Conservation (phyloP, 768 basidiomycete species). For the Rhizopogon rudus region DNA sequence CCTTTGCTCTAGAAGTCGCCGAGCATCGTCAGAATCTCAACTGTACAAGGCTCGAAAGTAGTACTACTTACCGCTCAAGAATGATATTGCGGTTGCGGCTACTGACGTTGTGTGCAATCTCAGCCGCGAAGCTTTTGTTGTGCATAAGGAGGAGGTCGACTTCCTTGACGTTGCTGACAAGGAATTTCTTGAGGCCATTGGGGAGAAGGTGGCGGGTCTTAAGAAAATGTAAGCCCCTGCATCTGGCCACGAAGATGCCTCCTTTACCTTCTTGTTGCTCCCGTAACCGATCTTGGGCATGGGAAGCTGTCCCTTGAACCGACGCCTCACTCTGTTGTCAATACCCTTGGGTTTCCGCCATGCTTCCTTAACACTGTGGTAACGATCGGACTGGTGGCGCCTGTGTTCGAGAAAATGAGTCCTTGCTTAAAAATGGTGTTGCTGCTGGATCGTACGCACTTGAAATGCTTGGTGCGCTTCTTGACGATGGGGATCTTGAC, state of each 20-base stretch:
- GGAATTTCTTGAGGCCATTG: constrained; percentile 92
- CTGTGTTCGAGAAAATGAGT: constrained; percentile 34
- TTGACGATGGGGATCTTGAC: constrained; percentile 75
- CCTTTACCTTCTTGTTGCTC: constrained; percentile 73
- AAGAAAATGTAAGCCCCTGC: background rate
- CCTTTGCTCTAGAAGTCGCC: constrained; percentile 59
- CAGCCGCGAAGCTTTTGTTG: constrained; percentile 93
- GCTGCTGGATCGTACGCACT: constrained; percentile 46
- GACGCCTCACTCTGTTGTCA: constrained; percentile 94
- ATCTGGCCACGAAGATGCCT: background rate
- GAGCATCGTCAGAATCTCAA: constrained; percentile 3
- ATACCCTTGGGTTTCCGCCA: constrained; percentile 99
- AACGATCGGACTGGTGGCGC: constrained; percentile 99
- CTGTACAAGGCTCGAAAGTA: background rate
- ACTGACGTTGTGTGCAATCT: constrained; percentile 95
- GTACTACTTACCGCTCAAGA: constrained; percentile 65
- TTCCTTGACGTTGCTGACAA: constrained; percentile 91
- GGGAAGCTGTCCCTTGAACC: constrained; percentile 91
- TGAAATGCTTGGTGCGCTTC: constrained; percentile 97
- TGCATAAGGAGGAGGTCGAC: constrained; percentile 96
- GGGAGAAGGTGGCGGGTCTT: constrained; percentile 94
- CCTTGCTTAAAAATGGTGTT: background rate
- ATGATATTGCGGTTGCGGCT: constrained; percentile 92
- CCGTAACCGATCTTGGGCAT: constrained; percentile 93
- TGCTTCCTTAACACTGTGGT: constrained; percentile 94